Evolutionary conservation across 306 rosid species (phyloP).

Genomic region (Crotalaria pallida): DNA sequence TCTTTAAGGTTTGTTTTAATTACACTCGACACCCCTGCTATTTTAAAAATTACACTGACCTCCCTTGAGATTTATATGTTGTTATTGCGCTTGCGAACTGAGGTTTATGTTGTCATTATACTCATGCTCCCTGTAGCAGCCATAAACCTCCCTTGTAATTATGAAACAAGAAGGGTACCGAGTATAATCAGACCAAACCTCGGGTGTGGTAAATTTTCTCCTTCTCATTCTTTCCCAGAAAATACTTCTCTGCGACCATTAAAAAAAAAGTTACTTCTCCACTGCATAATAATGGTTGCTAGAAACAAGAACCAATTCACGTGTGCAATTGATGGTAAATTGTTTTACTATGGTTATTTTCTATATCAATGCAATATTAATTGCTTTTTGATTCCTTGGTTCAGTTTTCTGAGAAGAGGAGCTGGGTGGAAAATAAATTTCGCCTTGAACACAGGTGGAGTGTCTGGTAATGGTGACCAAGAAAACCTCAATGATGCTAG

Average conservation of each 20-base stretch:
- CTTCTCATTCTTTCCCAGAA: not conserved
- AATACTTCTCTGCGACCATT: not conserved
- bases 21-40: no score
- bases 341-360: not conserved
- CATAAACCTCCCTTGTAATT: no score
- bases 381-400: constrained; percentile 22
- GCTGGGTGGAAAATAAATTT: constrained; percentile 54
- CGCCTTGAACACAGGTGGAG: constrained; percentile 81
- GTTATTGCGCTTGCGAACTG: no score
- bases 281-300: constrained; percentile 1
- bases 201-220: not conserved
- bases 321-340: constrained; percentile 3
- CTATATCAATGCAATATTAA: constrained; percentile 18
- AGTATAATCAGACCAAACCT: no score
- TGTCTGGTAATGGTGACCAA: constrained; percentile 58
- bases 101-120: no score
- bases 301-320: not conserved
- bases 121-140: no score
- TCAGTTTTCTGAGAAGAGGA: constrained; percentile 58
- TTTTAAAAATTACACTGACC: no score
- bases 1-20: no score
- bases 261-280: no score
- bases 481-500: constrained; percentile 44
- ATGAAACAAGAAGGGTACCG: no score
- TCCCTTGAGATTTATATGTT: no score